Conservation (phyloP, 2,329 filamentous ascomycete genomes). For the Xylaria sp. region DNA sequence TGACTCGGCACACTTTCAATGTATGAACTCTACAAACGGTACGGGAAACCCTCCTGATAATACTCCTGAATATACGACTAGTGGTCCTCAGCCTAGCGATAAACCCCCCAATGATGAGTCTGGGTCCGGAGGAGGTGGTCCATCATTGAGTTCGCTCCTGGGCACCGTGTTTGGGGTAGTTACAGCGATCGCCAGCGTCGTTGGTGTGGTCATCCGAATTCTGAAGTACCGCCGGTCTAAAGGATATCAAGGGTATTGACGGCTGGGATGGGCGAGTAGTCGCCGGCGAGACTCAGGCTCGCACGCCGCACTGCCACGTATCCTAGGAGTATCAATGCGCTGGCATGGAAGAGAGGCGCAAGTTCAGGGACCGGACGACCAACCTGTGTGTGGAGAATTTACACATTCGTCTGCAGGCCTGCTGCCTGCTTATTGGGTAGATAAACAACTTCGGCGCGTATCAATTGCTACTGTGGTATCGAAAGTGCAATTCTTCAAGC, state of each 20-base stretch:
- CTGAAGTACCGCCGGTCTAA: background rate
- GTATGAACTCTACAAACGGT: conserved; percentile 4
- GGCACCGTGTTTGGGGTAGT: conserved; percentile 12
- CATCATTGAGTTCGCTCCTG: background rate
- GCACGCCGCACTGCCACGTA: conserved; percentile 9
- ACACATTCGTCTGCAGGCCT: background rate
- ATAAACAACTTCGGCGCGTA: conserved; percentile 6
- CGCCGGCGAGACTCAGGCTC: conserved; percentile 2
- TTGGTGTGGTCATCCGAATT: conserved; percentile 3
- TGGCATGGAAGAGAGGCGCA: conserved; percentile 13
- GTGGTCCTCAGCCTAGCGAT: conserved; percentile 10
- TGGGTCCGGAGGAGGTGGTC: conserved; percentile 13
- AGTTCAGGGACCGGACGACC: background rate
- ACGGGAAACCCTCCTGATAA: conserved; percentile 8
- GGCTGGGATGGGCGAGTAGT: conserved; percentile 4
- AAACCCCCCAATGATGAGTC: conserved; percentile 8
- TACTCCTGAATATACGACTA: conserved; percentile 11
- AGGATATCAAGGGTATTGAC: conserved; percentile 1
- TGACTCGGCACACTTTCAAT: conserved; percentile 17
- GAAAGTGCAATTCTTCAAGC: conserved; percentile 12
- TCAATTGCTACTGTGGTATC: conserved; percentile 17
- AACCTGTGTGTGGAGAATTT: too few species aligned
- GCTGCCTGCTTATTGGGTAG: conserved; percentile 8
- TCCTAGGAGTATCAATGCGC: conserved; percentile 14
- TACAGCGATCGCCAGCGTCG: conserved; percentile 11